Conservation (phyloP, 2,329 filamentous ascomycete genomes). For the Cladobotryum mycophilum region DNA sequence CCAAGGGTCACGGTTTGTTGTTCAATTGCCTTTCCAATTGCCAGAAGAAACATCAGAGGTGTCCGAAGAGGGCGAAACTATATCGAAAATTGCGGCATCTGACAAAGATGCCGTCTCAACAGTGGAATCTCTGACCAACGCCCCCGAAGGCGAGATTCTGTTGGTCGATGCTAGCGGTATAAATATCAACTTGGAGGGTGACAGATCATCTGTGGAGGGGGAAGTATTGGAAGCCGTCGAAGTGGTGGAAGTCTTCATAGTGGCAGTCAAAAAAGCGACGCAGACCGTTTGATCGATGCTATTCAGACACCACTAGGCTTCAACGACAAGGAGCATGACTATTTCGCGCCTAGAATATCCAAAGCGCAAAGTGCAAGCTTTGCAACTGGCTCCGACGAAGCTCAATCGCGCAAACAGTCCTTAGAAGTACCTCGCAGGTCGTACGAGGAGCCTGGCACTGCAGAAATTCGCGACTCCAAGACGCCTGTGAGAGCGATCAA, state of each 20-base stretch:
- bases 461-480: slow-evolving; percentile 37
- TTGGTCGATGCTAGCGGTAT: slow-evolving; percentile 45
- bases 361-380: background rate
- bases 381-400: background rate
- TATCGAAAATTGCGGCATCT: slow-evolving; percentile 7
- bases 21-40: slow-evolving; percentile 69
- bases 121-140: slow-evolving; percentile 20
- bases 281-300: slow-evolving; percentile 65
- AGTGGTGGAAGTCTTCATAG: slow-evolving; percentile 38
- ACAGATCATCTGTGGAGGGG: slow-evolving; percentile 8
- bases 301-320: slow-evolving; percentile 55
- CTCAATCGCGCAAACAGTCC: background rate
- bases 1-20: slow-evolving; percentile 74
- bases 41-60: slow-evolving; percentile 34
- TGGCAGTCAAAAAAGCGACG: slow-evolving; percentile 52
- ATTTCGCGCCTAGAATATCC: slow-evolving; percentile 16
- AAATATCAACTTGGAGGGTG: slow-evolving; percentile 15
- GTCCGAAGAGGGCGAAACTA: slow-evolving; percentile 9
- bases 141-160: slow-evolving; percentile 49
- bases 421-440: background rate
- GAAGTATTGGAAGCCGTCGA: slow-evolving; percentile 18
- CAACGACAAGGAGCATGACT: slow-evolving; percentile 30
- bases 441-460: slow-evolving; percentile 26
- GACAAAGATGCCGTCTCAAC: slow-evolving; percentile 16
- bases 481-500: slow-evolving; percentile 43